Conservation (phyloP, 306 rosid genomes). For the Dalbergia oliveri region DNA sequence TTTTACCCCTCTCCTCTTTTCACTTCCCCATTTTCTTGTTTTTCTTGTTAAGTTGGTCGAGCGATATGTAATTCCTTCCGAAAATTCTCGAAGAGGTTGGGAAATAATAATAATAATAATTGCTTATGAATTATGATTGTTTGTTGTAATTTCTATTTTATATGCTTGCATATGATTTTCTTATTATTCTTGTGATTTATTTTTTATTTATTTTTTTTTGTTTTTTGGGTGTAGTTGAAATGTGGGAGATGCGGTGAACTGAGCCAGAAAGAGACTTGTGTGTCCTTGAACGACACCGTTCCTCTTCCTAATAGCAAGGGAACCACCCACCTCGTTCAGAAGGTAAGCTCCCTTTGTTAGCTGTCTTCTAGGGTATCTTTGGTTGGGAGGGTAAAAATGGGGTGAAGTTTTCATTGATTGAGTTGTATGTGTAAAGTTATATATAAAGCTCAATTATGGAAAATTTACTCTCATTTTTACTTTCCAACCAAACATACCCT, state of each 20-base stretch:
- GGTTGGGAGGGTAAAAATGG: no score
- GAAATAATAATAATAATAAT: neutral
- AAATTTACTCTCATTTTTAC: no score
- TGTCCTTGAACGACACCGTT: slow-evolving; percentile 72
- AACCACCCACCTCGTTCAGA: slow-evolving; percentile 85
- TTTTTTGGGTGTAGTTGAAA: slow-evolving; percentile 56
- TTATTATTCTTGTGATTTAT: neutral
- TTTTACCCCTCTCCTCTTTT: no score
- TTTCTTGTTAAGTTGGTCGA: no score
- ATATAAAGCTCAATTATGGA: no score
- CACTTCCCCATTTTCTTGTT: no score
- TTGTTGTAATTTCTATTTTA: neutral
- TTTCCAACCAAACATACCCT: no score
- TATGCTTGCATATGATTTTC: neutral
- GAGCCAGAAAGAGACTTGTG: slow-evolving; percentile 82
- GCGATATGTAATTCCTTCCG: no score
- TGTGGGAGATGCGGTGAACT: slow-evolving; percentile 90
- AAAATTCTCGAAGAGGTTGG: no score
- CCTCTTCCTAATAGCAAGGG: slow-evolving; percentile 79
- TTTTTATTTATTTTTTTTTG: neutral
- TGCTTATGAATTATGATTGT: neutral
- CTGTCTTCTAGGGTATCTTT: no score
- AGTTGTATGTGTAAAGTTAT: no score
- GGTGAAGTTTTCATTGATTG: no score
- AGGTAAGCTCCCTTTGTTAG: slow-evolving; percentile 52